Evolutionary conservation across 2,329 filamentous ascomycete genomes (phyloP), one percentile per base, ranked within the genome.

Genomic region (Zymoseptoria pseudotritici): DNA sequence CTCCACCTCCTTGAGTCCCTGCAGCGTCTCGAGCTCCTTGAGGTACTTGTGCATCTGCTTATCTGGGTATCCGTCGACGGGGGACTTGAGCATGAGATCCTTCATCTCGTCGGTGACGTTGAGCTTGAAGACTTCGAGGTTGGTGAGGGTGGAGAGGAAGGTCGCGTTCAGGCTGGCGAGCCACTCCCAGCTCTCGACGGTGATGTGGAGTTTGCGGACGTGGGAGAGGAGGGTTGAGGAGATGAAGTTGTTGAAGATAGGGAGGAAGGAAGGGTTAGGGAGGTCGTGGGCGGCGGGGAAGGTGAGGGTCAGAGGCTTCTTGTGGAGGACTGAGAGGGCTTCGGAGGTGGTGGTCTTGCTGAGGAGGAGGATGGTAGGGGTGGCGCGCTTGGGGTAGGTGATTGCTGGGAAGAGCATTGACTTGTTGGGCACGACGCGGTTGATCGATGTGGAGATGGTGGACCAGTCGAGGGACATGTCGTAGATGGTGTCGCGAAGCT

Each of bases 341-440:
- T 76, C 73, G 4, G 54, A 24, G n/a, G 62, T 63, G 61, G 73
- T 71, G 53, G 73, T 70, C 42, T 65, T 69, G 64, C 73, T 74
- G 61, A 75, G 50, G 3, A 74, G 70, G 2, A 76, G 64, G 22
- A 75, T 59, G 17, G 62, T 69, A 0, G 73, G 74, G 2, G 73
- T 73, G 11, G 53, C 63, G 29, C 55, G 61, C 11, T 53, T 21
- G 22, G 64, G 63, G 53, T 64, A 62, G 2, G 62, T 59, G 19
- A 63, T 61, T 13, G 13, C 36, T 2, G 59, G 55, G 17, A 60
- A 55, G 7, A 19, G 50, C 54, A 58, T 9, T 8, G 50, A 17
- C 49, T 56, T 62, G 56, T 62, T 51, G 3, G 57, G 19, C 20
- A 70, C 54, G 11, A 59, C 59, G n/a, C 24, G 29, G 11, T 49